Evolutionary conservation across 2,329 filamentous ascomycete species (phyloP), one percentile per base, ranked within the genome.

Genomic region (Chaetomium sp.): DNA sequence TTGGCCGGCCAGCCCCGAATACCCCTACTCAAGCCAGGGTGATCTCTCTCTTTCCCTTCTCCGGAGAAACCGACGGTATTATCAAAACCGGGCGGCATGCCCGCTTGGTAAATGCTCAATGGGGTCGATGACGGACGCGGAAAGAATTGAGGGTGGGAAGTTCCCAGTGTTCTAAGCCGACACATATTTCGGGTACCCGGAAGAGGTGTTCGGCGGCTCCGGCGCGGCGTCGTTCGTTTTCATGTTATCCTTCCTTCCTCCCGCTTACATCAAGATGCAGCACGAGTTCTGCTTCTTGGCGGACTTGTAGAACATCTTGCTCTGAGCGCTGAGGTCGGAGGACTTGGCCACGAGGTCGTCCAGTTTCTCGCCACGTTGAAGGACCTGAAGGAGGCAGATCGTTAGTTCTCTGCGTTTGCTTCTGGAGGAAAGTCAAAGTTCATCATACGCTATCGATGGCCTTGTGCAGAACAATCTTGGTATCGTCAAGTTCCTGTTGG

Each of bases 391-490:
- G 19, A 27, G 19, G 19, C 35, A 9, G 8, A 5, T 11, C 0
- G 44, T 62, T 51, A 65, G 48, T 44, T 7, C 7, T 10, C 9
- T 14, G 40, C 33, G 5, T 32, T n/a, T 19, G 5, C 19, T 27
- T 27, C 19, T 27, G 19, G 19, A 27, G 19, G 19, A 11, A 12
- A 19, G 27, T n/a, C 5, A 36, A 6, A 27, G 38, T 44, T 19
- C 7, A 9, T 57, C 56, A 49, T 57, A 87, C 85, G 67, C 84
- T 88, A 76, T 95, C 88, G 66, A 96, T 96, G 45, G 94, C 96
- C 82, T 97, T 95, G 76, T 97, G 91, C 66, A 99, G 79, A 57
- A 96, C 87, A 68, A 95, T 91, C 81, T 96, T 97, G 59, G 92
- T 97, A 79, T 96, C 91, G 68, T 97, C 91, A 59, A 99, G 79